Conservation (phyloP, 768 basidiomycete species). For the Suillus americanus region DNA sequence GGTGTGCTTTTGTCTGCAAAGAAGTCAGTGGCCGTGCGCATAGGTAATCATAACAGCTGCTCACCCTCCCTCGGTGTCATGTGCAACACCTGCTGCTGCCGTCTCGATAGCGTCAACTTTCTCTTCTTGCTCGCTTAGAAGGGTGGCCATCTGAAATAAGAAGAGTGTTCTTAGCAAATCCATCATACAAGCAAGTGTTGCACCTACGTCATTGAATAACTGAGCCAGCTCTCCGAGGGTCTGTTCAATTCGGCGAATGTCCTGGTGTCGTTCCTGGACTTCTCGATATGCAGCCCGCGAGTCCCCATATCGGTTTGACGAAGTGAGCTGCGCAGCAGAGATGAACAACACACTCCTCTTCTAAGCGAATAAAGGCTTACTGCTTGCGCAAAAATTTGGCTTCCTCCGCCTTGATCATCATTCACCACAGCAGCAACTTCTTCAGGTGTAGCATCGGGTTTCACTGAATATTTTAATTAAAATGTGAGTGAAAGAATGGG, state of each 20-base stretch:
- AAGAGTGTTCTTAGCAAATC: constrained; percentile 6
- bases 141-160: constrained; percentile 62
- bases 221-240: constrained; percentile 89
- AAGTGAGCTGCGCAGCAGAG: constrained; percentile 51
- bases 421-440: constrained; percentile 72
- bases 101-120: constrained; percentile 62
- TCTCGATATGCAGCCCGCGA: constrained; percentile 81
- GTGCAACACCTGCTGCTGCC: constrained; percentile 60
- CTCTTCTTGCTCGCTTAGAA: constrained; percentile 82
- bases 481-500: neutral
- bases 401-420: constrained; percentile 53
- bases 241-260: constrained; percentile 80
- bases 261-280: constrained; percentile 86
- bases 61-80: constrained; percentile 71
- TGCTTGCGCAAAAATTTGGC: constrained; percentile 79
- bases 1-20: constrained; percentile 55
- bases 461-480: constrained; percentile 48
- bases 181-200: constrained; percentile 3
- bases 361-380: constrained; percentile 32
- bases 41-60: constrained; percentile 21
- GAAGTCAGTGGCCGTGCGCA: neutral
- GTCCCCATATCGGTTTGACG: constrained; percentile 81
- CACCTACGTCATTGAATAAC: constrained; percentile 76
- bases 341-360: neutral
- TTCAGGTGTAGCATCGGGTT: constrained; percentile 82